Conservation (phyloP, 352 stramenopile genomes). For the Phytophthora cactorum region DNA sequence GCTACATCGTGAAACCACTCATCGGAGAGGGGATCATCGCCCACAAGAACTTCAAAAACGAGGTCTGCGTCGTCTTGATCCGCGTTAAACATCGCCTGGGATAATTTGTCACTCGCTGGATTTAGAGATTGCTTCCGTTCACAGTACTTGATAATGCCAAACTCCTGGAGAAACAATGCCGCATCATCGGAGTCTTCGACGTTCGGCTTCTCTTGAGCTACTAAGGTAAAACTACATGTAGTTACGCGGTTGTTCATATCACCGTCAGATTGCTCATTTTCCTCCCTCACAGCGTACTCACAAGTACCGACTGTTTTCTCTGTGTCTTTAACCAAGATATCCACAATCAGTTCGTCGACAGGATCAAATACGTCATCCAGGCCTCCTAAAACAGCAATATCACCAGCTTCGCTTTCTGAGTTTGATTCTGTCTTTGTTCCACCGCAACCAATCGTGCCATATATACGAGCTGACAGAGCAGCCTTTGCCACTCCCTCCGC, state of each 20-base stretch:
- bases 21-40: slow-evolving; percentile 41
- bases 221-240: background rate
- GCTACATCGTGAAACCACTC: slow-evolving; percentile 50
- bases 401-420: slow-evolving; percentile 20
- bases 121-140: slow-evolving; percentile 42
- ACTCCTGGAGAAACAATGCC: slow-evolving; percentile 40
- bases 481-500: background rate
- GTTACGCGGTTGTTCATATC: background rate
- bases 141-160: slow-evolving; percentile 51
- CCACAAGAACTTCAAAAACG: slow-evolving; percentile 49
- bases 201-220: slow-evolving; percentile 1
- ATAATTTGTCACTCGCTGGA: slow-evolving; percentile 36
- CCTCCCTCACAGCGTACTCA: background rate
- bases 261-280: background rate
- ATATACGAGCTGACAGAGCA: background rate
- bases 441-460: background rate
- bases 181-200: slow-evolving; percentile 8
- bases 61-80: slow-evolving; percentile 49
- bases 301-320: slow-evolving; percentile 11
- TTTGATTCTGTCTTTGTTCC: background rate
- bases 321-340: background rate
- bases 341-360: slow-evolving; percentile 35
- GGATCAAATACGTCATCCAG: slow-evolving; percentile 38
- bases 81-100: slow-evolving; percentile 44
- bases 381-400: slow-evolving; percentile 32